Percentiles rank a stretch among this genome's conserved stretches.
Conservation (phyloP, 1,284 basidiomycete species). For the Moesziomyces antarcticus region DNA sequence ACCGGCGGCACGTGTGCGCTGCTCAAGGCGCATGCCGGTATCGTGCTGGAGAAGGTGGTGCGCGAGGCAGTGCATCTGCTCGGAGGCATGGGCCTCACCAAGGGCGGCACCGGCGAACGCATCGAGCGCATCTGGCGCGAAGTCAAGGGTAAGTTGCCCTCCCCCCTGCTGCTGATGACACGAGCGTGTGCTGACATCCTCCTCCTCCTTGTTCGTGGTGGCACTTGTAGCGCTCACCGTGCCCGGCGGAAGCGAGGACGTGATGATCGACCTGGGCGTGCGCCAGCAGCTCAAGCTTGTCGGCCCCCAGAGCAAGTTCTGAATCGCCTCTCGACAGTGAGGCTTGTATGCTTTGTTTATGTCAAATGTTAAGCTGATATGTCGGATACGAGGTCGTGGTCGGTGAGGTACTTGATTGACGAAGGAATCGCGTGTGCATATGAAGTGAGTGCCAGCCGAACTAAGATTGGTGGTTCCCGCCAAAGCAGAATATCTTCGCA, state of each 20-base stretch:
- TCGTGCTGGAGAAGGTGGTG: slow-evolving; percentile 53
- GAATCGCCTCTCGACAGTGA: slow-evolving; percentile 15
- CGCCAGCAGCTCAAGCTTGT: slow-evolving; percentile 58
- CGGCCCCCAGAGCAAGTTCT: slow-evolving; percentile 42
- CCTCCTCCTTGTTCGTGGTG: not conserved
- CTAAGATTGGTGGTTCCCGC: not conserved
- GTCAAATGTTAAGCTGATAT: no score
- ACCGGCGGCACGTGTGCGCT: slow-evolving; percentile 56
- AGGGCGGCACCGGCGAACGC: slow-evolving; percentile 55
- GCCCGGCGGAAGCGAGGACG: slow-evolving; percentile 57
- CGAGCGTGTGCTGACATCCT: not conserved
- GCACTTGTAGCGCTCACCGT: slow-evolving; percentile 28
- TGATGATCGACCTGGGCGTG: slow-evolving; percentile 57
- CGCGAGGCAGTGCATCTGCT: slow-evolving; percentile 52
- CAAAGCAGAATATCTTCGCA: not conserved
- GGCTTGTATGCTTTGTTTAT: not conserved
- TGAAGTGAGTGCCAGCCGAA: not conserved
- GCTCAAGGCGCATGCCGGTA: slow-evolving; percentile 61
- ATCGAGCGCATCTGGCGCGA: slow-evolving; percentile 60
- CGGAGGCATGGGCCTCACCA: slow-evolving; percentile 59
- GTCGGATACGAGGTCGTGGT: no score
- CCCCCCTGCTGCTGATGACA: not conserved
- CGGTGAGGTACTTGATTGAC: no score
- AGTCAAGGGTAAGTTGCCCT: slow-evolving; percentile 37
- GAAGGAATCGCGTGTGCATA: not conserved